These are phyloP conservation scores for Coemansia sp. DNA, from an alignment of 192 early-diverging fungal genomes.

Conservation along the genomic window DNA sequence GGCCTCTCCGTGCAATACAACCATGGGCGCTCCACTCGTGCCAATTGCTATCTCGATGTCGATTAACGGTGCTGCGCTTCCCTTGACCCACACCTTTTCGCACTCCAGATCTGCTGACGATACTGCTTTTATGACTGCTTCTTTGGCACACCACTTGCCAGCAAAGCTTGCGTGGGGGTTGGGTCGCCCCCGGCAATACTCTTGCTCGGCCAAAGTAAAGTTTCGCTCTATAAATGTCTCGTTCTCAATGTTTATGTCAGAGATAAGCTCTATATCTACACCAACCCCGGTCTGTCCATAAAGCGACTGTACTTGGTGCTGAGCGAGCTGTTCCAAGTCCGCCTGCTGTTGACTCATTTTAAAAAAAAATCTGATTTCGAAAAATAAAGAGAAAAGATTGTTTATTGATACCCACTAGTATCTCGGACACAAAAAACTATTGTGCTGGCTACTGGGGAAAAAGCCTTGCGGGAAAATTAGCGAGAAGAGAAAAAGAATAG, in stretches of 20 bases:
- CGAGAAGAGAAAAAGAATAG: not conserved
- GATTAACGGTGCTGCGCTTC: slow-evolving; percentile 79
- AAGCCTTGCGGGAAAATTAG: too few relatives aligned
- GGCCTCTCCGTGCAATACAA: slow-evolving; percentile 80
- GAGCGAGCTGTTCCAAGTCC: slow-evolving; percentile 15
- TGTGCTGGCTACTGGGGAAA: too few relatives aligned
- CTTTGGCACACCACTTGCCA: slow-evolving; percentile 95
- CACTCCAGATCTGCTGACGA: slow-evolving; percentile 56
- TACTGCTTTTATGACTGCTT: slow-evolving; percentile 93
- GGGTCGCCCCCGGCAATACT: slow-evolving; percentile 70
- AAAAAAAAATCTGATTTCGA: not conserved
- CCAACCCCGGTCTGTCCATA: slow-evolving; percentile 58
- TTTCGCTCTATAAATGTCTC: slow-evolving; percentile 86
- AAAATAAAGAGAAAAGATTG: slow-evolving; percentile 1
- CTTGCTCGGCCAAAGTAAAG: slow-evolving; percentile 77
- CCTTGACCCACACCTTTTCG: slow-evolving; percentile 70
- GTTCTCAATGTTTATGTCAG: slow-evolving; percentile 80
- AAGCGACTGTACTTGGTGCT: slow-evolving; percentile 16
- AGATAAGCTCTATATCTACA: slow-evolving; percentile 86
- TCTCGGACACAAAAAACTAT: too few relatives aligned
- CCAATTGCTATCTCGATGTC: slow-evolving; percentile 84
- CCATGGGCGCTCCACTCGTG: slow-evolving; percentile 73
- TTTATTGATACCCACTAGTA: too few relatives aligned
- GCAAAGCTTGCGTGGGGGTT: slow-evolving; percentile 82
- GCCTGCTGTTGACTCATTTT: not conserved